Base-by-base conservation (phyloP, 352 stramenopile genomes). In the Globisporangium nagaii region DNA sequence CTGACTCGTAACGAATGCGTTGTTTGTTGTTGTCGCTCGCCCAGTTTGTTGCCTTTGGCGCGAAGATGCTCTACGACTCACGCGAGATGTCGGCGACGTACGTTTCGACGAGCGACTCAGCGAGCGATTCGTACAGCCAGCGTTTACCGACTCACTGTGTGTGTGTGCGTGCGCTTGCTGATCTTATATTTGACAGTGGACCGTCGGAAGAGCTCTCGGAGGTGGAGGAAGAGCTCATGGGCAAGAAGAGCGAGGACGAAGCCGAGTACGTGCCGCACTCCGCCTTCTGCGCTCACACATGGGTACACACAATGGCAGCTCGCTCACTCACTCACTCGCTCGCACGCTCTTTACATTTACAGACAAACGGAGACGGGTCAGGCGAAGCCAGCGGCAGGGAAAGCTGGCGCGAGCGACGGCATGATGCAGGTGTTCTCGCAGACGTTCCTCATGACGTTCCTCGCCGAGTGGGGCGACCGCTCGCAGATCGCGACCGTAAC, bases 401-500 rank as follows among this genome's bases (percentile, higher is more conserved):
- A 48, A 25, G 28, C 49, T 2, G 55, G 56, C n/a, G 27, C 32
- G 13, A 56, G 42, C 19, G 70, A 89, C 44, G 68, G 71, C 54
- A 91, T 88, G 77, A 86, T 93, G 40, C 69, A 91, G 54, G 78
- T 98, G 27, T 96, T 98, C 50, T 77, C 96, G 13, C 89, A 98
- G 70, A 86, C 95, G 34, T 98, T 99, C 62, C 91, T 97, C 40
- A 86, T 99, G 65, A 99, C 97, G 31, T 99, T 99, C 65, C 71
- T 99, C 51, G 97, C 97, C 0, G 96, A 99, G 70, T 99, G 96
- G 97, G 96, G 97, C 15, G 97, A 99, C 75, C 94, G 97, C 31
- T 99, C 94, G 28, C 55, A 84, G 73, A 99, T 99, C 68, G 97
- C 97, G 35, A 99, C 97, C 3, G 98, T 99, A 66, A 98, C 97